These are phyloP conservation scores for Strobilomyces echinocephalus DNA, from an alignment of 768 basidiomycete genomes.

Conservation along the genomic window DNA sequence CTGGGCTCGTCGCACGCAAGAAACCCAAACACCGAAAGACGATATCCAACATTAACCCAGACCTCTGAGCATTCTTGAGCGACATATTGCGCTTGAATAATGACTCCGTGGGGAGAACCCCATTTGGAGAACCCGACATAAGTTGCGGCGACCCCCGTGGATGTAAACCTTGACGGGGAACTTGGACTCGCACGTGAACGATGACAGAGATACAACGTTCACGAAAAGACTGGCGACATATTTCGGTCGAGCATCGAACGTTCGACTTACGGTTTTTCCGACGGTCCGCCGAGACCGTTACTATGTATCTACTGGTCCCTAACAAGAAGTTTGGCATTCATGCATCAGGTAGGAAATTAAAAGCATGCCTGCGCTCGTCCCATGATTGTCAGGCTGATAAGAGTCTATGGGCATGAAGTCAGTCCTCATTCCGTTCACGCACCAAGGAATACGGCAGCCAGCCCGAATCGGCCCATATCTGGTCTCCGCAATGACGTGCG, in stretches of 20 bases:
- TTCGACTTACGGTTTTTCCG: constrained; percentile 59
- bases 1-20: constrained; percentile 57
- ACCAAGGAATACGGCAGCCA: constrained; percentile 59
- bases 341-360: neutral
- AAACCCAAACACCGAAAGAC: constrained; percentile 71
- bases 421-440: constrained; percentile 1
- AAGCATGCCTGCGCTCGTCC: constrained; percentile 50
- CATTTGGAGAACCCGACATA: neutral
- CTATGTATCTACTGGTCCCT: constrained; percentile 56
- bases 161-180: constrained; percentile 73
- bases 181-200: constrained; percentile 34
- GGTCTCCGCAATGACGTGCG: constrained; percentile 48
- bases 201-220: constrained; percentile 58
- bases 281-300: constrained; percentile 62
- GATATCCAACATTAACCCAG: constrained; percentile 73
- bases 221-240: constrained; percentile 47
- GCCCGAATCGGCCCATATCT: constrained; percentile 20
- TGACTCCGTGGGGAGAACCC: neutral
- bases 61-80: constrained; percentile 60
- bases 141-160: constrained; percentile 50
- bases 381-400: constrained; percentile 60
- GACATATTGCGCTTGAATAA: constrained; percentile 57
- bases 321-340: neutral
- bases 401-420: constrained; percentile 40
- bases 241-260: neutral